Conservation (phyloP, 2,329 filamentous ascomycete genomes). For the Colletotrichum falcatum region DNA sequence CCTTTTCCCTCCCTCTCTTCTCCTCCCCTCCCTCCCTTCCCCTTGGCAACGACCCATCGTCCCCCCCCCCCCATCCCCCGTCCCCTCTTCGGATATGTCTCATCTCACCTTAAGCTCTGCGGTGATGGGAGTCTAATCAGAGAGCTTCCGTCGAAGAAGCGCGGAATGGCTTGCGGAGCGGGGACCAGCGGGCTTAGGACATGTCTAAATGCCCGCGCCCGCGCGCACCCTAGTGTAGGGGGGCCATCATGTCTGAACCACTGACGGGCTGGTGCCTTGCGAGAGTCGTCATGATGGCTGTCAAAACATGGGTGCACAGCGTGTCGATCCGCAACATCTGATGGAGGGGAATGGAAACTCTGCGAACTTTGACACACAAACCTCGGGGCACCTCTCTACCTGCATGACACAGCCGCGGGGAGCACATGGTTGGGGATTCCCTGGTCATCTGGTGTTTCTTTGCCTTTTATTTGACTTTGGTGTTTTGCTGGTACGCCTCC, state of each 20-base stretch:
- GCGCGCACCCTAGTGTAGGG: not conserved
- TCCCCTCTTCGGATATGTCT: constrained; percentile 10
- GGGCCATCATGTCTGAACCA: constrained; percentile 11
- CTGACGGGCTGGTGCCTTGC: constrained; percentile 29
- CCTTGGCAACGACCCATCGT: not conserved
- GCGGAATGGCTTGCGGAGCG: not conserved
- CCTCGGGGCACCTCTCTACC: constrained; percentile 13
- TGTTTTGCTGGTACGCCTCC: not conserved
- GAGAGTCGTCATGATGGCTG: not conserved
- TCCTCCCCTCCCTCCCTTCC: not conserved
- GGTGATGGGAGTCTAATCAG: constrained; percentile 22
- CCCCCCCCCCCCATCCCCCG: not conserved
- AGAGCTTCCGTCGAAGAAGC: not conserved
- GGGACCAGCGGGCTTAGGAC: constrained; percentile 6
- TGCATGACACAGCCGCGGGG: constrained; percentile 32
- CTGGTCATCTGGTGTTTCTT: constrained; percentile 35
- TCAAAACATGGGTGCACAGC: constrained; percentile 2
- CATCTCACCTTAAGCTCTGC: constrained; percentile 26
- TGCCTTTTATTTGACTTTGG: not conserved
- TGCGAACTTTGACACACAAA: constrained; percentile 35
- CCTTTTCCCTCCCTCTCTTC: too few species aligned
- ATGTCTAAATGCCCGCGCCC: constrained; percentile 3
- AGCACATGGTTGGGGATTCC: constrained; percentile 24
- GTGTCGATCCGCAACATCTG: constrained; percentile 2
- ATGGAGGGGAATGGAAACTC: constrained; percentile 19